Evolutionary conservation across 352 stramenopile species (phyloP).

Genomic region (Phytopythium ostracodes): DNA sequence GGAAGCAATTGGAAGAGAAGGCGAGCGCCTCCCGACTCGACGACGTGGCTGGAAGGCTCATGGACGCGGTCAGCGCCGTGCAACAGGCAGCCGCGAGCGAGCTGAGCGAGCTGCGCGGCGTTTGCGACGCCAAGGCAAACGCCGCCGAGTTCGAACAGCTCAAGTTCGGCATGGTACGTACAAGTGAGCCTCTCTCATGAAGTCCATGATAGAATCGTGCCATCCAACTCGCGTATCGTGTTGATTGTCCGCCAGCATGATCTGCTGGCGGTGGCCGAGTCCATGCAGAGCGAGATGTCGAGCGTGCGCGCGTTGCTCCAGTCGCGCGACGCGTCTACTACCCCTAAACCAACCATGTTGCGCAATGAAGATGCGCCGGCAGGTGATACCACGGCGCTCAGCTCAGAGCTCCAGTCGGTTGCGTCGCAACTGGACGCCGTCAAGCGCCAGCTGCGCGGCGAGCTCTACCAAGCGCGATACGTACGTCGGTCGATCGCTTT

Average conservation of each 20-base stretch:
- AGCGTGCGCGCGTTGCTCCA: slow-evolving; percentile 24
- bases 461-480: slow-evolving; percentile 73
- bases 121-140: slow-evolving; percentile 18
- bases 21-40: slow-evolving; percentile 24
- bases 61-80: slow-evolving; percentile 20
- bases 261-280: slow-evolving; percentile 39
- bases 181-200: not conserved
- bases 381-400: slow-evolving; percentile 23
- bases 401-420: slow-evolving; percentile 19
- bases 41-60: slow-evolving; percentile 20
- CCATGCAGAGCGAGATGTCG: slow-evolving; percentile 33
- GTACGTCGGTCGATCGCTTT: slow-evolving; percentile 36
- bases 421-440: slow-evolving; percentile 37
- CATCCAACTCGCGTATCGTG: not conserved
- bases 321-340: slow-evolving; percentile 5
- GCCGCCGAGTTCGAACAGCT: slow-evolving; percentile 26
- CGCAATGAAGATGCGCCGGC: slow-evolving; percentile 22
- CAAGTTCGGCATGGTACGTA: slow-evolving; percentile 36
- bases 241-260: slow-evolving; percentile 21
- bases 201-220: not conserved
- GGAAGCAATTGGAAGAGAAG: slow-evolving; percentile 37
- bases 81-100: slow-evolving; percentile 24
- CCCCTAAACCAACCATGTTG: slow-evolving; percentile 16
- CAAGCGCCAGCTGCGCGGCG: slow-evolving; percentile 51
- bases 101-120: slow-evolving; percentile 15